Evolutionary conservation across 345 rosid species (phyloP).

Genomic region (Murraya paniculata): DNA sequence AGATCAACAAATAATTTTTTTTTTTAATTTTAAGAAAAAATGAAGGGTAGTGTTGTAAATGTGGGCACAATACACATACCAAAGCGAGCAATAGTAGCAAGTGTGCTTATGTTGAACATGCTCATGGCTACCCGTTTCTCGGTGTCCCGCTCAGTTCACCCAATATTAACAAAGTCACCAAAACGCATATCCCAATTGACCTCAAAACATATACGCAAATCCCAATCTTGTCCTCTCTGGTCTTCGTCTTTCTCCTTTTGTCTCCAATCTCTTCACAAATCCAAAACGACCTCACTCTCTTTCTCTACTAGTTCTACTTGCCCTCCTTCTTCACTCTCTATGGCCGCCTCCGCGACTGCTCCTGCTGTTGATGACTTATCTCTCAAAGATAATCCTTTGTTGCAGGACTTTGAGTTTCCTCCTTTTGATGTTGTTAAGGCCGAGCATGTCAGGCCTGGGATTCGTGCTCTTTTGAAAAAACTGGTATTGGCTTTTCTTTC

Average conservation of each 20-base stretch:
- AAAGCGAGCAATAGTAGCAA: background rate
- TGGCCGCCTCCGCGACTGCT: slow-evolving; percentile 21
- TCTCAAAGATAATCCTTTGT: slow-evolving; percentile 58
- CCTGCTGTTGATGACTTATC: slow-evolving; percentile 21
- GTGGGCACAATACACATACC: background rate
- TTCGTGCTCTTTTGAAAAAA: slow-evolving; percentile 60
- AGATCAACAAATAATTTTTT: too few relatives aligned
- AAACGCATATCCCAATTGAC: slow-evolving; percentile 23
- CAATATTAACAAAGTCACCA: slow-evolving; percentile 25
- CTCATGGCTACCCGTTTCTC: slow-evolving; percentile 39
- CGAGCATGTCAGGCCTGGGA: slow-evolving; percentile 71
- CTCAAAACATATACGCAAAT: slow-evolving; percentile 31
- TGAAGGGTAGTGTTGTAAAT: background rate
- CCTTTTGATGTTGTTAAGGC: slow-evolving; percentile 69
- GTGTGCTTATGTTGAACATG: slow-evolving; percentile 9
- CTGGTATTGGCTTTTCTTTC: slow-evolving; percentile 40
- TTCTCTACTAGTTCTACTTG: background rate
- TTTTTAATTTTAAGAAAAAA: background rate
- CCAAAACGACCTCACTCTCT: slow-evolving; percentile 24
- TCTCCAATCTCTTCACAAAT: slow-evolving; percentile 24
- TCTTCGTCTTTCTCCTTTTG: slow-evolving; percentile 50
- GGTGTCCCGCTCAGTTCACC: slow-evolving; percentile 40
- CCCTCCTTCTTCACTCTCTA: slow-evolving; percentile 14
- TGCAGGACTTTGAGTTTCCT: slow-evolving; percentile 71
- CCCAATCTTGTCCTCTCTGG: slow-evolving; percentile 47